Conservation (phyloP, 768 basidiomycete genomes). For the Roridomyces roridus region DNA sequence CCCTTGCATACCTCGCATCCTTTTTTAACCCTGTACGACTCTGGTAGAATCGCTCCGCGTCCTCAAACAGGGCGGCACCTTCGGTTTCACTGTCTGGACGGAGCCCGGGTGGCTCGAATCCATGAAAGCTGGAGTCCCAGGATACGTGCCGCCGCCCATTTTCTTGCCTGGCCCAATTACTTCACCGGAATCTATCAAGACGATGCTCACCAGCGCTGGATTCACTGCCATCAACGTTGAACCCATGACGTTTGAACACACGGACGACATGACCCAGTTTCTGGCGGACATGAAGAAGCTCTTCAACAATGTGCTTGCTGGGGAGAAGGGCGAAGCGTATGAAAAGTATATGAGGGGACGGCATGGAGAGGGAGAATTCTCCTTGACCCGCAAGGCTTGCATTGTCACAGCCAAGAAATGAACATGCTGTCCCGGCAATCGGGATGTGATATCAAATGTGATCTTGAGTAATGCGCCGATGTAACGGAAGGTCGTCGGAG, state of each 20-base stretch:
- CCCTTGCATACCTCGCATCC: not conserved
- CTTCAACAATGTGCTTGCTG: not conserved
- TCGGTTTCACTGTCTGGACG: slow-evolving; percentile 5
- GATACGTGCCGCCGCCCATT: not conserved
- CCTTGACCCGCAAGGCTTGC: not conserved
- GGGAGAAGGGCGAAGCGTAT: slow-evolving; percentile 4
- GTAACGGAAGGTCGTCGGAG: too few species aligned
- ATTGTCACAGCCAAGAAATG: slow-evolving; percentile 11
- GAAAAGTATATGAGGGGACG: slow-evolving; percentile 1
- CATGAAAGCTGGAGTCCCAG: not conserved
- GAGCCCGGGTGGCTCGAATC: slow-evolving; percentile 10
- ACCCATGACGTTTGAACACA: not conserved
- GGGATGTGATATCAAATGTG: too few species aligned
- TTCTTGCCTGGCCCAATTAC: slow-evolving; percentile 9
- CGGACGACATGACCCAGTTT: not conserved
- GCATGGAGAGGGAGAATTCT: slow-evolving; percentile 5
- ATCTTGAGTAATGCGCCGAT: too few species aligned
- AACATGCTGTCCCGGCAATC: too few species aligned
- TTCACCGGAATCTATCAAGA: slow-evolving; percentile 4
- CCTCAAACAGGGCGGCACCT: slow-evolving; percentile 8
- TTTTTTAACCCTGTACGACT: too few species aligned
- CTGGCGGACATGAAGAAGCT: not conserved
- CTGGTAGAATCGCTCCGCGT: slow-evolving; percentile 11
- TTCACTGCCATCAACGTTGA: slow-evolving; percentile 1
- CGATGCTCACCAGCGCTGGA: not conserved